phyloP scores from a whole-genome alignment of 306 rosid genomes.

The Pterocarpus macrocarpus region DNA sequence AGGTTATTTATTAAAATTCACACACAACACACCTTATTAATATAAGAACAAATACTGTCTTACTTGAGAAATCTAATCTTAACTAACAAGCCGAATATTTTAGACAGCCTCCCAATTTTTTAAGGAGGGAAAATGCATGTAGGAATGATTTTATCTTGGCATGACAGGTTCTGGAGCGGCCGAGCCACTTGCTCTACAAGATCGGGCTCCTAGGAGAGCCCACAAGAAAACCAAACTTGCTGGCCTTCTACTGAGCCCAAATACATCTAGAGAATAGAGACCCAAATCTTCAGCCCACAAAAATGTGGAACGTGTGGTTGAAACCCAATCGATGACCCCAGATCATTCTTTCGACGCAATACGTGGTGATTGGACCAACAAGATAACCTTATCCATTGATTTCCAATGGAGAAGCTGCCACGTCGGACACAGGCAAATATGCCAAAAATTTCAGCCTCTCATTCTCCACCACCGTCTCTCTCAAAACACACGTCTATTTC shows the following conservation, averaged over 20 bases:
- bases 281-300: slow-evolving; percentile 14
- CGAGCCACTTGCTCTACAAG: background rate
- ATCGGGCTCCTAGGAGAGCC: background rate
- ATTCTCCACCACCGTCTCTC: slow-evolving; percentile 46
- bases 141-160: background rate
- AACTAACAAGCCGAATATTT: background rate
- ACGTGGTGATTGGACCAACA: slow-evolving; percentile 54
- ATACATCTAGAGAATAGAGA: background rate
- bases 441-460: slow-evolving; percentile 60
- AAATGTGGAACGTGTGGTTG: background rate
- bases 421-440: slow-evolving; percentile 64
- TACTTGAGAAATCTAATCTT: background rate
- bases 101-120: background rate
- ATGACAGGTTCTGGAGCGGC: background rate
- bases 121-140: background rate
- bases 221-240: background rate
- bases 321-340: background rate
- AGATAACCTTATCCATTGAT: slow-evolving; percentile 77
- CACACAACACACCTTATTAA: background rate
- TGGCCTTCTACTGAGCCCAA: background rate
- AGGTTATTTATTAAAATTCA: too few species aligned
- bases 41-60: too few species aligned
- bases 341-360: background rate
- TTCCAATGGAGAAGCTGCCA: slow-evolving; percentile 63
- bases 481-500: slow-evolving; percentile 36